Evolutionary conservation across 2,329 filamentous ascomycete species (phyloP), one percentile per base, ranked within the genome.

Genomic region (Eutypella sp.): DNA sequence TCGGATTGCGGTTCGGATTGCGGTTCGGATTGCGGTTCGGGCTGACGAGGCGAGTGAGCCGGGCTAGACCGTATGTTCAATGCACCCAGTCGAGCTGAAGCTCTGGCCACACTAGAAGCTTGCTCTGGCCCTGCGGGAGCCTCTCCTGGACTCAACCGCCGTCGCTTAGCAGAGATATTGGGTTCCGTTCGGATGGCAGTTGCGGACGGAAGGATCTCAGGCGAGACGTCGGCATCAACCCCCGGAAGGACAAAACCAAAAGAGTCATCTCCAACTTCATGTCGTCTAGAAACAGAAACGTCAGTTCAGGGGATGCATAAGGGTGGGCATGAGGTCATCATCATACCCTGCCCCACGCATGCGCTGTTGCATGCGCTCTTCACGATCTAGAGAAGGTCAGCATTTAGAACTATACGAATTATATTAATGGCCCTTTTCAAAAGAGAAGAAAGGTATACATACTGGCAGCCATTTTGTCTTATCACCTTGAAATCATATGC

Each of bases 301-400:
- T 60, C 16, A 25, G 22, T 23, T 38, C n/a, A n/a, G n/a, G n/a
- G n/a, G n/a, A n/a, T n/a, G n/a, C 9, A 38, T 16, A 16, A 11
- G 5, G 24, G 9, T 27, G n/a, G 8, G 41, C 16, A 62, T 15
- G 13, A 22, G 20, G 13, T 20, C 36, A 22, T 38, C n/a, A n/a
- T n/a, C 76, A 53, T 71, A 82, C 80, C 79, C 78, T 36, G 81
- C 80, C 50, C 81, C 81, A 50, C 81, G 79, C 60, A 85, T 76
- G 59, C 81, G 80, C 67, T 82, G 74, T 51, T 80, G 78, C 68
- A 84, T 74, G 58, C 79, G 78, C 60, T 82, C 79, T 55, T 79
- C 76, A 54, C 81, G 78, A 58, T 72, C 75, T 78, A 47, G 36
- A 48, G n/a, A 47, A 39, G 29, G 34, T 22, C 31, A 41, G 29